Evolutionary conservation across 1,139 yeast genomes (phyloP).

Genomic region (Lodderomyces margitis): DNA sequence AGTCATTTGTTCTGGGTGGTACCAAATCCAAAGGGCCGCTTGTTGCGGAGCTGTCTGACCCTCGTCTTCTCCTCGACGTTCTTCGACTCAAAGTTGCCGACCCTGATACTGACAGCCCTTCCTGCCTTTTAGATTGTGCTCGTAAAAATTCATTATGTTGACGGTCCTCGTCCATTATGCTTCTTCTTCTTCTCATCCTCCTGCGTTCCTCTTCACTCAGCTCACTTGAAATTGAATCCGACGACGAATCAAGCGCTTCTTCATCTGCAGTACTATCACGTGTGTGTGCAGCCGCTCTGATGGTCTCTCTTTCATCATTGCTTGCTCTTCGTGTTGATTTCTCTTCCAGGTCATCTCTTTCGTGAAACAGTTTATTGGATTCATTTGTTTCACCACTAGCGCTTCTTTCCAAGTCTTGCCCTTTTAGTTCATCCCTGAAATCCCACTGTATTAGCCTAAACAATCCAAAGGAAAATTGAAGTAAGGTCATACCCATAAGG

Average conservation of each 20-base stretch:
- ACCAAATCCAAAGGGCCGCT: conserved; percentile 17
- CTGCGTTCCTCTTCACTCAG: conserved; percentile 7
- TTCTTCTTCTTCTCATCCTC: conserved; percentile 6
- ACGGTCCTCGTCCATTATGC: conserved; percentile 11
- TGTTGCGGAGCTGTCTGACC: conserved; percentile 12
- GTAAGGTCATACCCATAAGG: conserved; percentile 65
- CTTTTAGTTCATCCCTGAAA: conserved; percentile 38
- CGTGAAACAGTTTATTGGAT: background rate
- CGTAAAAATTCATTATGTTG: conserved; percentile 23
- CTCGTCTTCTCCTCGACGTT: conserved; percentile 12
- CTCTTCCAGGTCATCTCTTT: background rate
- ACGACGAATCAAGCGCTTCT: background rate
- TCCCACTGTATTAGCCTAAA: conserved; percentile 71
- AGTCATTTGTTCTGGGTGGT: conserved; percentile 31
- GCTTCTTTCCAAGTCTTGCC: conserved; percentile 7
- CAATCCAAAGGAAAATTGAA: conserved; percentile 77
- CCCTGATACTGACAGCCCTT: background rate
- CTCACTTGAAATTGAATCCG: background rate
- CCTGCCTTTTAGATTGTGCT: conserved; percentile 8
- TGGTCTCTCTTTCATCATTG: background rate
- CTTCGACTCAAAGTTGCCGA: conserved; percentile 8
- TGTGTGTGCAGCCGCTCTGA: background rate
- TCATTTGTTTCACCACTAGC: conserved; percentile 5
- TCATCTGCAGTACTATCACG: background rate
- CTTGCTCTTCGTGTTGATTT: background rate